phyloP scores from a whole-genome alignment of 345 rosid species.

The Acer negundo region DNA sequence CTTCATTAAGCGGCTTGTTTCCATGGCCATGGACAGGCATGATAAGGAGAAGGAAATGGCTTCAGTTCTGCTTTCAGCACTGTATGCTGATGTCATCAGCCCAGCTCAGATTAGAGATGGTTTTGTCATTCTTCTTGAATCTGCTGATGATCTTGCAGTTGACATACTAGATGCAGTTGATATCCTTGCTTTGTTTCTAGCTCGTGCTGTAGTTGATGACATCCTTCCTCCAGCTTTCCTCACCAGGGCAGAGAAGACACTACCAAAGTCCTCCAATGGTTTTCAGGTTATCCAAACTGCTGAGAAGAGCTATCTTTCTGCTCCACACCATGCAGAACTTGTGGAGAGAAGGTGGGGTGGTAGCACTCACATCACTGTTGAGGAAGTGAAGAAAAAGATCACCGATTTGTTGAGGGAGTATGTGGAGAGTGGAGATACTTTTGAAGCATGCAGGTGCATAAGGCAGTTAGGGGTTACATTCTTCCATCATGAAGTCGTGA shows the following conservation, averaged over 20 bases:
- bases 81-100: constrained; percentile 89
- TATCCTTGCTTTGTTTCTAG: constrained; percentile 85
- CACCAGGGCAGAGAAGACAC: constrained; percentile 72
- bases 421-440: constrained; percentile 74
- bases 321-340: constrained; percentile 98
- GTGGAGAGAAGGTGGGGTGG: constrained; percentile 99
- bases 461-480: constrained; percentile 90
- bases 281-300: constrained; percentile 81
- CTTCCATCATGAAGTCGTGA: constrained; percentile 98
- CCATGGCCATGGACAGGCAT: constrained; percentile 98
- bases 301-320: constrained; percentile 95
- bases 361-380: constrained; percentile 85
- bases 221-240: constrained; percentile 93
- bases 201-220: constrained; percentile 97
- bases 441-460: constrained; percentile 96
- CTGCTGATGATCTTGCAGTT: constrained; percentile 92
- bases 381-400: constrained; percentile 92
- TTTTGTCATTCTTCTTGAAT: constrained; percentile 91
- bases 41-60: constrained; percentile 99
- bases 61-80: constrained; percentile 84
- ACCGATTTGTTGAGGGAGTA: constrained; percentile 83
- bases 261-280: constrained; percentile 80
- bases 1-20: constrained; percentile 86
- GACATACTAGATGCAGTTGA: constrained; percentile 92
- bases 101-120: constrained; percentile 94